Percentiles rank a stretch among this genome's conserved stretches.
phyloP scores from a whole-genome alignment of 2,329 filamentous ascomycete species.

The Lanzia echinophila region DNA sequence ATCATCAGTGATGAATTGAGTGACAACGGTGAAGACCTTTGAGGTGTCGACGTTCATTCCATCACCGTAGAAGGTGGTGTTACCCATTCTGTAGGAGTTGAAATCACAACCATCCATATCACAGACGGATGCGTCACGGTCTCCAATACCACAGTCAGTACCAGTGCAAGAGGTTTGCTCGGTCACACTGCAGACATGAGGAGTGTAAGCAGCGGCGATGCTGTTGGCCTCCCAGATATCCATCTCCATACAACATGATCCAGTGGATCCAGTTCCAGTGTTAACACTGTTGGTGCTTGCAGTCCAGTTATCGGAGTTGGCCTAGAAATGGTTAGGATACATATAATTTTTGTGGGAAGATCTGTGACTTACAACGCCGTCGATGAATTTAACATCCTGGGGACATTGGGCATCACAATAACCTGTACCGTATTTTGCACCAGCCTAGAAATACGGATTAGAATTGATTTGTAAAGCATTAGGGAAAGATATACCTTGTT shows the following conservation, averaged over 20 bases:
- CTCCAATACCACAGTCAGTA: conserved; percentile 38
- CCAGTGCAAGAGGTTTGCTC: conserved; percentile 37
- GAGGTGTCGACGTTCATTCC: conserved; percentile 43
- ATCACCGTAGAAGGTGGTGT: conserved; percentile 47
- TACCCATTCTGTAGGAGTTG: conserved; percentile 54
- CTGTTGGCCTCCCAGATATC: conserved; percentile 61
- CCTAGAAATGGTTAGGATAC: too few species aligned
- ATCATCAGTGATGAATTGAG: conserved; percentile 50
- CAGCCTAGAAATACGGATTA: conserved; percentile 32
- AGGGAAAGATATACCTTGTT: conserved; percentile 33
- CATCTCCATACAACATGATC: conserved; percentile 63
- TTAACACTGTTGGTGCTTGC: conserved; percentile 44
- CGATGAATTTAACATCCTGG: conserved; percentile 41
- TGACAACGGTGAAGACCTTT: conserved; percentile 49
- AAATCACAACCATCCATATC: conserved; percentile 58
- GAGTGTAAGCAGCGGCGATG: conserved; percentile 51
- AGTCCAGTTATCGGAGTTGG: conserved; percentile 48
- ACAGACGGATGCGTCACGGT: conserved; percentile 48
- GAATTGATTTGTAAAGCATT: too few species aligned
- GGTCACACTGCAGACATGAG: conserved; percentile 47
- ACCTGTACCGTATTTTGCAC: conserved; percentile 37
- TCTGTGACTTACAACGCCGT: too few species aligned
- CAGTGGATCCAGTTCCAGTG: conserved; percentile 45
- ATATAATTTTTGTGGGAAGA: too few species aligned
- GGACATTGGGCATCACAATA: conserved; percentile 19